phyloP scores from a whole-genome alignment of 306 rosid genomes.

The Rubus idaeus region DNA sequence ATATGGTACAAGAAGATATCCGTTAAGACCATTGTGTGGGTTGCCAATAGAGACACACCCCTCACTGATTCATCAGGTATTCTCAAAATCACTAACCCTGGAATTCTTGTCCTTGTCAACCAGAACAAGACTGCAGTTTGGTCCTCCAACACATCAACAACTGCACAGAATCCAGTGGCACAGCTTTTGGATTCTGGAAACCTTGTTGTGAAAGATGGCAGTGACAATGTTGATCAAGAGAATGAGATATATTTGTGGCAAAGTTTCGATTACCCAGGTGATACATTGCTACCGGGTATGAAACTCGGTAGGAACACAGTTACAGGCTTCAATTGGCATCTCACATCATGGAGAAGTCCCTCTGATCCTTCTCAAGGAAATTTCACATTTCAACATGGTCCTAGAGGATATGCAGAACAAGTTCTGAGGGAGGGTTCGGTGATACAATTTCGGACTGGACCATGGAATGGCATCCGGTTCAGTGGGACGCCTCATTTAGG shows the following conservation, averaged over 20 bases:
- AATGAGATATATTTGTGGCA: background rate
- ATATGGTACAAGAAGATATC: slow-evolving; percentile 24
- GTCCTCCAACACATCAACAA: slow-evolving; percentile 14
- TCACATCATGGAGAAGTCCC: slow-evolving; percentile 20
- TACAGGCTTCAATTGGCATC: background rate
- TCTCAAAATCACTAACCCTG: background rate
- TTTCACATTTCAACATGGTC: background rate
- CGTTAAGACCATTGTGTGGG: slow-evolving; percentile 14
- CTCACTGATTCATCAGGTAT: slow-evolving; percentile 9
- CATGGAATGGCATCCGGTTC: slow-evolving; percentile 24
- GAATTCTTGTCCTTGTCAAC: slow-evolving; percentile 11
- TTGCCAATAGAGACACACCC: slow-evolving; percentile 20
- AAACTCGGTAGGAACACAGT: slow-evolving; percentile 11
- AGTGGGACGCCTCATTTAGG: slow-evolving; percentile 8
- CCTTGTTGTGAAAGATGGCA: slow-evolving; percentile 16
- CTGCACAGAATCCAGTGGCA: background rate
- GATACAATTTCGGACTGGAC: slow-evolving; percentile 2
- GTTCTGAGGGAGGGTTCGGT: background rate
- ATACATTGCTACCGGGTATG: slow-evolving; percentile 21
- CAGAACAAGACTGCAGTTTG: slow-evolving; percentile 12
- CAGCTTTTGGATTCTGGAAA: slow-evolving; percentile 24
- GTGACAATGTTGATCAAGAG: background rate
- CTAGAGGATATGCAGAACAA: background rate
- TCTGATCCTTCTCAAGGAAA: slow-evolving; percentile 22
- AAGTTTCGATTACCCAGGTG: slow-evolving; percentile 23